A percentile compares a stretch with the other conserved stretches of the same genome.
These are phyloP conservation scores for Prunus campanulata DNA, from an alignment of 306 rosid species.

Conservation along the genomic window DNA sequence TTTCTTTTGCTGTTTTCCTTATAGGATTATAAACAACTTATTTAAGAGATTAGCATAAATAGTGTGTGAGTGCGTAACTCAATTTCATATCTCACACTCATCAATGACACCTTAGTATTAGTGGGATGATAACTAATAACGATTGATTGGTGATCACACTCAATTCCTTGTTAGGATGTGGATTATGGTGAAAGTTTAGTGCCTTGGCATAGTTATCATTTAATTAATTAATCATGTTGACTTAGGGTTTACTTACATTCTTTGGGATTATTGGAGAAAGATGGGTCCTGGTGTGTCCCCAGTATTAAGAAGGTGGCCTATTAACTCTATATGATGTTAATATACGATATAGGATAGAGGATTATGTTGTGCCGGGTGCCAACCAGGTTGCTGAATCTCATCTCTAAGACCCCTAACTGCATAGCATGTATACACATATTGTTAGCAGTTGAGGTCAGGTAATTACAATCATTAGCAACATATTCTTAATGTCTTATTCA, in stretches of 20 bases:
- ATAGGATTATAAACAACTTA: no score
- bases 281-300: conserved; percentile 7
- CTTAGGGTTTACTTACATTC: background rate
- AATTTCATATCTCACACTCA: no score
- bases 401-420: conserved; percentile 1
- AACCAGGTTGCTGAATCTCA: background rate
- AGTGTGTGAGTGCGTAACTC: no score
- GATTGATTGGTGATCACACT: no score
- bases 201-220: background rate
- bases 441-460: background rate
- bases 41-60: no score
- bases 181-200: background rate
- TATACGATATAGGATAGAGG: background rate
- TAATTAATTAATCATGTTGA: background rate
- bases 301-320: background rate
- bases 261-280: background rate
- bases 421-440: background rate
- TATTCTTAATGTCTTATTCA: no score
- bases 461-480: background rate
- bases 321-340: background rate
- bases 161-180: background rate
- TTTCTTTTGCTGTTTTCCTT: background rate
- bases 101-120: no score
- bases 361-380: conserved; percentile 6
- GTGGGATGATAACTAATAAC: no score